phyloP scores from a whole-genome alignment of 768 basidiomycete species.

The Tremella fuciformis region DNA sequence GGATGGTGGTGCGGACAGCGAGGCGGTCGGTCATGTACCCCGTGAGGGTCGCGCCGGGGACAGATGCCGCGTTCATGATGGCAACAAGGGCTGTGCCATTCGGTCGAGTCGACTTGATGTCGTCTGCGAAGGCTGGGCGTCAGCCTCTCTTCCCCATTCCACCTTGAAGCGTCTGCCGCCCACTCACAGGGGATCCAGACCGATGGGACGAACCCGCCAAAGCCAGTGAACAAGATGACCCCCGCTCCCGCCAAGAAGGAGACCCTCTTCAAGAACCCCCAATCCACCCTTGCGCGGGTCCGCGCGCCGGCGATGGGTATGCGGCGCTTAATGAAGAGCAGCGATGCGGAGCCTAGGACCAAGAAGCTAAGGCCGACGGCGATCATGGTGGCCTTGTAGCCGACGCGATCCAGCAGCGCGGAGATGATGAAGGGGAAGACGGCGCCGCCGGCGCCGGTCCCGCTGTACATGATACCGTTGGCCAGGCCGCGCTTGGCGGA shows the following conservation, averaged over 20 bases:
- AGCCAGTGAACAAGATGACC: constrained; percentile 34
- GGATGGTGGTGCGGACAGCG: constrained; percentile 32
- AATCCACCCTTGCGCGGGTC: constrained; percentile 11
- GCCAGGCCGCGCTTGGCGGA: constrained; percentile 38
- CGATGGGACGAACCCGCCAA: constrained; percentile 45
- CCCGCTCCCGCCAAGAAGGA: constrained; percentile 26
- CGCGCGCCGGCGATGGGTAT: constrained; percentile 24
- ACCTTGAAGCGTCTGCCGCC: not conserved
- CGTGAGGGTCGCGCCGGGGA: constrained; percentile 35
- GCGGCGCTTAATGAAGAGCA: constrained; percentile 39
- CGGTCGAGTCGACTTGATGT: constrained; percentile 31
- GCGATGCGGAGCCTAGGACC: constrained; percentile 18
- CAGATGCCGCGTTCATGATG: constrained; percentile 48
- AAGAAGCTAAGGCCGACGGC: constrained; percentile 34
- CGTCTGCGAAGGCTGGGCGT: constrained; percentile 34
- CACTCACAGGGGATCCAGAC: constrained; percentile 36
- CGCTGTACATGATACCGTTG: constrained; percentile 41
- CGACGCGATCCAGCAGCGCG: constrained; percentile 32
- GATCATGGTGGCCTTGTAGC: constrained; percentile 47
- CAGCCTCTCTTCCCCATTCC: not conserved
- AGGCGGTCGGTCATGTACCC: constrained; percentile 42
- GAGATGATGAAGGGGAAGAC: constrained; percentile 45
- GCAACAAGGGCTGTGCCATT: constrained; percentile 41
- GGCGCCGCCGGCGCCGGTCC: constrained; percentile 40
- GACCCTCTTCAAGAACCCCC: constrained; percentile 22